These are phyloP conservation scores for Dictyostelium brefeldianum DNA, from an alignment of 78 protist genomes.

Conservation along the genomic window DNA sequence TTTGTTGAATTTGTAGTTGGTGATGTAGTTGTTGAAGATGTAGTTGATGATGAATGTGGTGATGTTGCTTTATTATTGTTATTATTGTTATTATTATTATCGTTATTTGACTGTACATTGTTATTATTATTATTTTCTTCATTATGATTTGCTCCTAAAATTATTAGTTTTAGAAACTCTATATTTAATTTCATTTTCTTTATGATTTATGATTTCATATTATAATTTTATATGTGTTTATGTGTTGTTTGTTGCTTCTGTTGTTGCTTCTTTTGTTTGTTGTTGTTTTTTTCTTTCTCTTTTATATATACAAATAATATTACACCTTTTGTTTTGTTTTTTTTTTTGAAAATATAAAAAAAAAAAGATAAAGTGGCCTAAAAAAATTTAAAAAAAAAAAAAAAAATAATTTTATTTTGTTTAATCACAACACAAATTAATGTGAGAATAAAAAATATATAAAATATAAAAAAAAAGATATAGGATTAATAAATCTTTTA, in stretches of 20 bases:
- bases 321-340: too few species aligned
- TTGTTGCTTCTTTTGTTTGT: not conserved
- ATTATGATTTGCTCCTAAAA: conserved; percentile 36
- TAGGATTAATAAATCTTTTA: too few species aligned
- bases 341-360: too few species aligned
- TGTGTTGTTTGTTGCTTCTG: too few species aligned
- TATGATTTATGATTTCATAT: not conserved
- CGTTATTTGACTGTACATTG: not conserved
- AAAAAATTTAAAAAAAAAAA: too few species aligned
- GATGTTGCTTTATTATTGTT: not conserved
- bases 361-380: too few species aligned
- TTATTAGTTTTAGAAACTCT: conserved; percentile 42
- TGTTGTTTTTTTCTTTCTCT: not conserved
- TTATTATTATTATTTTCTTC: not conserved
- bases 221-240: not conserved
- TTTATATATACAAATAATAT: too few species aligned
- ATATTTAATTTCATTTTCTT: conserved; percentile 54
- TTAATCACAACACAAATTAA: too few species aligned
- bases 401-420: too few species aligned
- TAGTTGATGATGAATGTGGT: not conserved
- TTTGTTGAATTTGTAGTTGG: not conserved
- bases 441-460: too few species aligned
- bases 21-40: not conserved
- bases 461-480: too few species aligned
- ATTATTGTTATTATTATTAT: conserved; percentile 8